Evolutionary conservation across 192 early-diverging fungal genomes (phyloP), one percentile per base, ranked within the genome.

Genomic region (Pilaira anomala): DNA sequence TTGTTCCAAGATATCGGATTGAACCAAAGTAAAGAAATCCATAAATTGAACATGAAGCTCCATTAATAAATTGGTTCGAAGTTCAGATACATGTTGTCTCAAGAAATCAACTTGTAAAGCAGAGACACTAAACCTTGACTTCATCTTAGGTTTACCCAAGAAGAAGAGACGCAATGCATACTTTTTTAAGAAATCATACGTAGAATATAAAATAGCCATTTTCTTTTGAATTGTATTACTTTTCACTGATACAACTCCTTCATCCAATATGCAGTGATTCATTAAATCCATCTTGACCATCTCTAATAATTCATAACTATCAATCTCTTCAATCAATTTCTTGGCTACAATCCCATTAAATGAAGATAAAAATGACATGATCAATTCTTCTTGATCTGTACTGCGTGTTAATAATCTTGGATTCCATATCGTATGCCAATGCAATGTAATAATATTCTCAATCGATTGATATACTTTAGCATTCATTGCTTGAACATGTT

Each of bases 31-130:
- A 8, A 36, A 55, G n/a, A 55, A 55, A 21, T 36, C 28, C 9
- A 36, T 33, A 36, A 55, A 55, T 18, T 55, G 53, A 36, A 55
- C 19, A 19, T 55, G 53, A 19, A 55, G 53, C 12, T 55, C 53
- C 28, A 55, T 33, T 19, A 55, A 55, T 11, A 55, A 30, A 19
- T 55, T 30, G 19, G 28, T 36, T 19, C 16, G 28, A 26, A 55
- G 28, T 6, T 55, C 28, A 7, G 28, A 19, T 11, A 55, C 12
- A 55, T 55, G 30, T 1, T 29, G 16, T 26, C 28, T 36, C 12
- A 55, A 12, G 7, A 55, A 55, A 9, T 55, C 53, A 7, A 26
- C 53, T 19, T 55, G 16, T 14, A 55, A 55, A 18, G 2, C 6
- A 18, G 30, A 19, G n/a, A n/a, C n/a, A n/a, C n/a, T n/a, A n/a